Evolutionary conservation across 495 filamentous ascomycete genomes (phyloP).

Genomic region (Achaetomiella virescens): DNA sequence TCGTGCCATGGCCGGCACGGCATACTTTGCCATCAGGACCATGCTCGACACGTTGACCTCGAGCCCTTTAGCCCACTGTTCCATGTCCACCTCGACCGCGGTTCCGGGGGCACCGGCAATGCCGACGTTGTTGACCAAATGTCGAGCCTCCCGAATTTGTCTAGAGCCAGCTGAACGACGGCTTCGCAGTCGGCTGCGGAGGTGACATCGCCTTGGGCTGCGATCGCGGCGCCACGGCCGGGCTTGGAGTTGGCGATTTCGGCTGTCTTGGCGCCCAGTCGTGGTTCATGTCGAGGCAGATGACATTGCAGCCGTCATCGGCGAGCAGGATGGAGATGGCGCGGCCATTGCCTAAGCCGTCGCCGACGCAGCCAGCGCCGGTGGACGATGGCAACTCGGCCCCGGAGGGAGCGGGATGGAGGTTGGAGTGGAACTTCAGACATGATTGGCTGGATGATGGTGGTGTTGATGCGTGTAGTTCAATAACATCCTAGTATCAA

Average conservation of each 20-base stretch:
- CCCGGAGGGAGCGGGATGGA: slow-evolving; percentile 29
- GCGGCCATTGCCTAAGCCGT: slow-evolving; percentile 54
- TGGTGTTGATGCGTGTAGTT: neutral
- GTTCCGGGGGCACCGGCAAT: slow-evolving; percentile 48
- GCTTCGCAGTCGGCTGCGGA: slow-evolving; percentile 45
- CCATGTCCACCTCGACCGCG: slow-evolving; percentile 50
- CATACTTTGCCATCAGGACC: slow-evolving; percentile 51
- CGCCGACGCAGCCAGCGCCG: slow-evolving; percentile 48
- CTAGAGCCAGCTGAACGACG: slow-evolving; percentile 36
- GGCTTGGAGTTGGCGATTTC: slow-evolving; percentile 35
- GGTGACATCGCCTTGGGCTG: slow-evolving; percentile 47
- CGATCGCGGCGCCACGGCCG: slow-evolving; percentile 17
- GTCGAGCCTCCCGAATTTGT: slow-evolving; percentile 44
- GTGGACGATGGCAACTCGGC: slow-evolving; percentile 55
- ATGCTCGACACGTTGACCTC: slow-evolving; percentile 55
- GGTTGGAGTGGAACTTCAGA: slow-evolving; percentile 17
- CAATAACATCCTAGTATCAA: neutral
- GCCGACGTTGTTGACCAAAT: slow-evolving; percentile 56
- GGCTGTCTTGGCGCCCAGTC: slow-evolving; percentile 44
- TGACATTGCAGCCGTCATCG: slow-evolving; percentile 37
- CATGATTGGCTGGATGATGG: neutral
- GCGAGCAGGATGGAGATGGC: slow-evolving; percentile 54
- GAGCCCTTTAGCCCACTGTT: slow-evolving; percentile 46
- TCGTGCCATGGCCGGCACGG: slow-evolving; percentile 47
- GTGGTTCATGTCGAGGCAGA: slow-evolving; percentile 35